phyloP scores from a whole-genome alignment of 1,284 basidiomycete genomes.

The Trichosporon sp. region DNA sequence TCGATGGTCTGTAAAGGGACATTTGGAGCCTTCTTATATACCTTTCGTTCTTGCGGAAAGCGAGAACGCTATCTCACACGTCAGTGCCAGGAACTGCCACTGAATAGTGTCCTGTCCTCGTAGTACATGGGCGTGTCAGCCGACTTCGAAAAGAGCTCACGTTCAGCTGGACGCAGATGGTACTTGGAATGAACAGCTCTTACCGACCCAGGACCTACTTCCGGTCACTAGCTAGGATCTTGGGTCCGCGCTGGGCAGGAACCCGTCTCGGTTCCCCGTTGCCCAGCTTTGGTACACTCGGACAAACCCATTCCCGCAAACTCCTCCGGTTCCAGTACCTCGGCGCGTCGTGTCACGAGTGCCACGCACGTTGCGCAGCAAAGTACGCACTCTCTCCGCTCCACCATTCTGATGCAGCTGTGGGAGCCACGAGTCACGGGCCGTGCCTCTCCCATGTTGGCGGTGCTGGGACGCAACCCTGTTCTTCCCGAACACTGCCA shows the following conservation, averaged over 20 bases:
- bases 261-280: background rate
- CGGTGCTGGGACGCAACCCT: constrained; percentile 1
- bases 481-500: background rate
- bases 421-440: background rate
- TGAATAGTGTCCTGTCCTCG: too few relatives aligned
- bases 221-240: background rate
- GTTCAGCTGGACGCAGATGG: background rate
- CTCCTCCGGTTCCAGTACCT: background rate
- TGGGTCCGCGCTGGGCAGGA: background rate
- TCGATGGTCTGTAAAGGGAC: background rate
- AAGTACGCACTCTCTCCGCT: too few relatives aligned
- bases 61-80: too few relatives aligned
- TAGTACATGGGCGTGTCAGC: too few relatives aligned
- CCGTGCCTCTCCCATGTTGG: background rate
- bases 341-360: background rate
- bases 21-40: background rate
- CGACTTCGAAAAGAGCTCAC: too few relatives aligned
- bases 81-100: background rate
- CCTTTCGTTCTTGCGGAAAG: background rate
- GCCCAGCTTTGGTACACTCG: background rate
- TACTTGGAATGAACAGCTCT: background rate
- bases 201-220: background rate
- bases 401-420: background rate
- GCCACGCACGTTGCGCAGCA: too few relatives aligned
- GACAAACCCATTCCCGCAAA: background rate